phyloP scores from a whole-genome alignment of 805 yeast species.

The Starmera quercuum region DNA sequence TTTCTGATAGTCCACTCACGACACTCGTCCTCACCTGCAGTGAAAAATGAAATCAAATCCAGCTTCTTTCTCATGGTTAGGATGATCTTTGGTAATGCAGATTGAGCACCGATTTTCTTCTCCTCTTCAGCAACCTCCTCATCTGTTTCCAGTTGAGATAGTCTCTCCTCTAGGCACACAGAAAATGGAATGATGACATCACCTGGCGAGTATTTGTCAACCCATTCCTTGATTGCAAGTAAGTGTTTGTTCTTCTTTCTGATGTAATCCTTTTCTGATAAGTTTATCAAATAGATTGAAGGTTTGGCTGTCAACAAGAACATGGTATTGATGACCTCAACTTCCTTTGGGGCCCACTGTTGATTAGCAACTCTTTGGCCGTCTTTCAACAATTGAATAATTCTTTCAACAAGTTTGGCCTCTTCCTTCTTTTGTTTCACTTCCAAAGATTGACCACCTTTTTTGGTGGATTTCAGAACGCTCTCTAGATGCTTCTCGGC shows the following conservation, averaged over 20 bases:
- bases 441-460: conserved; percentile 87
- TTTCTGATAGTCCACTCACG: conserved; percentile 96
- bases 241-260: conserved; percentile 86
- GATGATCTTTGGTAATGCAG: conserved; percentile 83
- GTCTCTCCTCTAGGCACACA: conserved; percentile 85
- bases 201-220: conserved; percentile 79
- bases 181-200: conserved; percentile 89
- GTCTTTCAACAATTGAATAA: conserved; percentile 68
- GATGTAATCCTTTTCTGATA: conserved; percentile 81
- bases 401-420: conserved; percentile 62
- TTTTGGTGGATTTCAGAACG: conserved; percentile 70
- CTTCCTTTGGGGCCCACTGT: conserved; percentile 85
- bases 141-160: conserved; percentile 80
- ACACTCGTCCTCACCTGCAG: conserved; percentile 93
- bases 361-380: conserved; percentile 88
- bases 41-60: conserved; percentile 87
- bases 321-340: conserved; percentile 82
- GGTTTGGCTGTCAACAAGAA: conserved; percentile 92
- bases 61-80: conserved; percentile 80
- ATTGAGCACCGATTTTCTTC: conserved; percentile 61
- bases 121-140: conserved; percentile 74
- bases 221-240: conserved; percentile 82
- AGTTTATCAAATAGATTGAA: conserved; percentile 83
- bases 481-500: conserved; percentile 76
- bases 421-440: conserved; percentile 85